Base-by-base conservation (phyloP, 2,329 filamentous ascomycete genomes). In the Diaporthe ilicicola region DNA sequence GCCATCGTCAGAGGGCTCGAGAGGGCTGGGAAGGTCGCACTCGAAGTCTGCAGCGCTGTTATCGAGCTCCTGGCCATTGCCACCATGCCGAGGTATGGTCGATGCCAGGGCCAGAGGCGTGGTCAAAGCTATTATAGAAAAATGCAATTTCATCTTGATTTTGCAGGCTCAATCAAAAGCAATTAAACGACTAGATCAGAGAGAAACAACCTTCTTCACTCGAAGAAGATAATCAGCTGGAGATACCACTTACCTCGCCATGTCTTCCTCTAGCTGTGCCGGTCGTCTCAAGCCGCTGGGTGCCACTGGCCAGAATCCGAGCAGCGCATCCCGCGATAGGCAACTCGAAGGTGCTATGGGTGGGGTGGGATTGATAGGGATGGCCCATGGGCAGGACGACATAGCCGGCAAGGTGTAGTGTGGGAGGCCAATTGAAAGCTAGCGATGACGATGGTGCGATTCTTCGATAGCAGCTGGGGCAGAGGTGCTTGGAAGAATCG, bases 1-100 rank as follows among this genome's bases (percentile, higher is more conserved):
- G n/a, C 72, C 70, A 48, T 73, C 72, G 29, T 29, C 27, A 9
- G 70, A 73, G n/a, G 70, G 72, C 12, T 72, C 72, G 34, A 73
- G 39, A 42, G 62, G 13, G n/a, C 54, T 55, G 7, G 72, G 61
- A 9, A 73, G 67, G 44, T 73, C 72, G 42, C 72, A 73, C 15
- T 65, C 37, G 62, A 73, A 73, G 44, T 70, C 67, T 24, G 53
- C 56, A 24, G 29, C 27, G 17, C 12, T 29, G 2, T 19, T 46
- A n/a, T 69, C 56, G 17, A 54, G 17, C 17, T 17, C 56, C 51
- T 71, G 56, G 53, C n/a, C 56, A 39, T 19, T 22, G 7, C 17
- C 37, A n/a, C 51, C 46, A n/a, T 69, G 61, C 34, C 37, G 44
- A 22, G 66, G 66, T 22, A 73, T 59, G 64, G 65, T 48, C 22